Evolutionary conservation across 1,139 yeast species (phyloP), one percentile per base, ranked within the genome.

Genomic region (Pneumocystis sp.): DNA sequence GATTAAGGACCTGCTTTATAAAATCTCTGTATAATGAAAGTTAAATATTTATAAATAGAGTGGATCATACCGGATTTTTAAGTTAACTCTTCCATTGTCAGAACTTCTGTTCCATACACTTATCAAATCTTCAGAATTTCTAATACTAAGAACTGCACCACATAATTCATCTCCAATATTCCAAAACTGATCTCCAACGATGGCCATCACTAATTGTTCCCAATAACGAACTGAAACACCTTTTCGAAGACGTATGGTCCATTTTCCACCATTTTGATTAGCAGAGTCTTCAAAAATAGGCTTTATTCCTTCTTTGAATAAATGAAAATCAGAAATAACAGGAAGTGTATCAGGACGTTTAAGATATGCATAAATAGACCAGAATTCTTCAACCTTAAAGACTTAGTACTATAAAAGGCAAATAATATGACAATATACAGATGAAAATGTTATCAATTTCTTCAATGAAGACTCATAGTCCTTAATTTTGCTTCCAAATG

Each of bases 251-350:
- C 85, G 77, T 70, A 83, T 80, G 50, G 82, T 81, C 88, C 88
- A 85, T 70, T 87, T 78, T 1, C 89, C 89, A 59, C 89, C 89
- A 65, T 79, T 77, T 63, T 80, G 75, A 72, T 85, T 85, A 66
- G 80, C 77, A 1, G 88, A 86, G 71, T 85, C 89, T 72, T 85
- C 89, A 87, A 89, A 85, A 66, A 84, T 83, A 25, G 89, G 89
- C 71, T 82, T 82, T 61, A 85, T 81, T 1, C 87, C 87, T 62
- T 82, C 78, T 70, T 84, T 83, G 75, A 85, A 85, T 19, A 85
- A 74, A 68, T 84, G 83, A 68, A 82, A 78, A 72, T 84, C 87
- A 59, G 85, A 79, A 37, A 86, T 85, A 66, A 78, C 76, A 21
- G 81, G 79, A 66, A 84, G 76, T 64, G 80, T 80, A 69, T 76